Evolutionary conservation across 148 eudicot species (phyloP), one percentile per base, ranked within the genome.

Genomic region (Polygonum aviculare): DNA sequence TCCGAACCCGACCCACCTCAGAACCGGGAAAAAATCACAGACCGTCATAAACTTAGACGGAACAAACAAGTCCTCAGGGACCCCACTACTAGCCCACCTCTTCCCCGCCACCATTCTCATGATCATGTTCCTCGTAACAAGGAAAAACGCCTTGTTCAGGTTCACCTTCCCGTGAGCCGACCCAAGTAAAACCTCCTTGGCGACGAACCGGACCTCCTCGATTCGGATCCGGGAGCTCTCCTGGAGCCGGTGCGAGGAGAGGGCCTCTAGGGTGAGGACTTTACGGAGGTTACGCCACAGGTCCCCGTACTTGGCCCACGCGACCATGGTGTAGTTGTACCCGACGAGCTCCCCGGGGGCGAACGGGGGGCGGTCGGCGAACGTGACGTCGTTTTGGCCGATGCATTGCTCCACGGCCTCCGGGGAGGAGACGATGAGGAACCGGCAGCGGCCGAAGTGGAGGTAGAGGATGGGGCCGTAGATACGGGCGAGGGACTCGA

Each of bases 71-170:
- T 60, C 81, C 8, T 71, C 48, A 38, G 69, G 12, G 52, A 44
- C 76, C n/a, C 70, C 63, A 15, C 33, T 0, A 7, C 57, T 22
- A 6, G 73, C 11, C 38, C 77, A 78, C 62, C 82, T 74, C 73
- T 79, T 79, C 47, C 86, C 88, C 0, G 59, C 76, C 1, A 86
- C 70, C 86, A 79, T 83, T 38, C 86, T 81, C 86, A 83, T 83
- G 81, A 83, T 63, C 48, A 73, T 73, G 33, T 86, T 83, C 33
- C 76, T 48, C n/a, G 80, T 81, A 3, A 83, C 22, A 69, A 75
- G 45, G 36, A 77, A 86, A 7, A 83, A 71, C 16, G 75, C 83
- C 4, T 77, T 45, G 15, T 76, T 81, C 83, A 83, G 54, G n/a
- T 86, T 81, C 26, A 81, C 80, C 19, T 21, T 48, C 14, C 14